Evolutionary conservation across 1,284 basidiomycete genomes (phyloP), one percentile per base, ranked within the genome.

Genomic region (Coriolopsis trogii): DNA sequence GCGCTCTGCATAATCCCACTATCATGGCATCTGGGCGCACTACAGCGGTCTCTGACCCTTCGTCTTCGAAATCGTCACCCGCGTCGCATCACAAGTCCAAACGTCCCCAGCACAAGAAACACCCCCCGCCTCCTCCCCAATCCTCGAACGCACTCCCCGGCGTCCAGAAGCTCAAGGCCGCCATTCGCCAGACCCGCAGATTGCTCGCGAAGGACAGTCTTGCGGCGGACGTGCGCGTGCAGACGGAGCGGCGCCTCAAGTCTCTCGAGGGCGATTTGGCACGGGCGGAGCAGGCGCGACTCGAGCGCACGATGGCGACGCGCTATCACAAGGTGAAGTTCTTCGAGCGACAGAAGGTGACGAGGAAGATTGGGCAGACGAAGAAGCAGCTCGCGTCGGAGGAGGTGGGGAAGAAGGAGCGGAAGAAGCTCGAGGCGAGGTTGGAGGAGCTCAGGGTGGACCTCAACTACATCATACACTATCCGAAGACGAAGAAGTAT

Each of bases 301-400:
- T 89, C 63, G 93, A 94, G 68, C 81, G 85, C 41, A 73, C 81
- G 41, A 75, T 91, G 60, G 88, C 91, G 0, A 70, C 79, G 37
- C 81, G 80, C 58, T 95, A 95, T 68, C 93, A 93, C 63, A 91
- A 84, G 70, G 75, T 93, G 64, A 95, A 93, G 69, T 95, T 95
- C 72, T 95, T 95, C 59, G 92, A 95, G 70, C 82, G 90, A 39
- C 84, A 91, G 71, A 95, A 95, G 65, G 80, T 93, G 9, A 63
- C 78, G 6, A 81, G 93, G 21, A 87, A 86, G 65, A 80, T 95
- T 49, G 81, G 78, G 41, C 86, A 84, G 65, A 72, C 68, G 36
- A 86, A 83, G 67, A 82, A 75, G 60, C 72, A 72, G 61, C 59
- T 85, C 8, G 63, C 70, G 9, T 63, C 68, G 9, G 64, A 66